Percentiles rank a stretch among this genome's conserved stretches.
phyloP scores from a whole-genome alignment of 208 protist species.

The Leptomonas seymouri region DNA sequence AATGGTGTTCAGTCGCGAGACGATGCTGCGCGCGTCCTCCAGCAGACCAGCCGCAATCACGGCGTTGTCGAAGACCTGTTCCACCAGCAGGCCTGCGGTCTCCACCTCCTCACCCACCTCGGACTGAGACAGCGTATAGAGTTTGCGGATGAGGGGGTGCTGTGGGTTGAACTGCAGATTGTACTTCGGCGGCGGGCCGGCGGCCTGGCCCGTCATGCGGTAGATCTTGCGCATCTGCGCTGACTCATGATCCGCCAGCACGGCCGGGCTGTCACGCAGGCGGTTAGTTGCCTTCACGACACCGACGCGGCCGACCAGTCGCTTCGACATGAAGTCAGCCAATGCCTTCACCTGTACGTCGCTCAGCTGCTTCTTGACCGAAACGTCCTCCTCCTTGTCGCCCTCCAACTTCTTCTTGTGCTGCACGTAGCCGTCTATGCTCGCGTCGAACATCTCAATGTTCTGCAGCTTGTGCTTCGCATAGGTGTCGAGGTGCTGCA shows the following conservation, averaged over 20 bases:
- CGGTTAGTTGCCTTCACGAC: constrained; percentile 87
- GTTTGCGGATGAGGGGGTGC: constrained; percentile 91
- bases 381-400: constrained; percentile 79
- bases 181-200: constrained; percentile 90
- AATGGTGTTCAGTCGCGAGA: constrained; percentile 89
- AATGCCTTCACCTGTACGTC: constrained; percentile 87
- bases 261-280: constrained; percentile 87
- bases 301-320: constrained; percentile 83
- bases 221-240: constrained; percentile 93
- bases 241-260: constrained; percentile 92
- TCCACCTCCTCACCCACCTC: constrained; percentile 74
- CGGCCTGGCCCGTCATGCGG: constrained; percentile 81
- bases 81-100: constrained; percentile 81
- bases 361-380: constrained; percentile 86
- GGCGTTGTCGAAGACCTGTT: constrained; percentile 95
- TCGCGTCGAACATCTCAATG: constrained; percentile 92
- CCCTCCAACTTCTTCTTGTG: constrained; percentile 88
- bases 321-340: constrained; percentile 88
- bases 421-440: constrained; percentile 88
- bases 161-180: constrained; percentile 93
- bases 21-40: constrained; percentile 92
- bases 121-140: constrained; percentile 89
- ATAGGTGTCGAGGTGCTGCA: constrained; percentile 94
- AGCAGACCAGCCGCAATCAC: constrained; percentile 91
- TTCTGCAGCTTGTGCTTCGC: constrained; percentile 95